phyloP scores from a whole-genome alignment of 106 monocot species.

The Xerophyta viscosa region DNA sequence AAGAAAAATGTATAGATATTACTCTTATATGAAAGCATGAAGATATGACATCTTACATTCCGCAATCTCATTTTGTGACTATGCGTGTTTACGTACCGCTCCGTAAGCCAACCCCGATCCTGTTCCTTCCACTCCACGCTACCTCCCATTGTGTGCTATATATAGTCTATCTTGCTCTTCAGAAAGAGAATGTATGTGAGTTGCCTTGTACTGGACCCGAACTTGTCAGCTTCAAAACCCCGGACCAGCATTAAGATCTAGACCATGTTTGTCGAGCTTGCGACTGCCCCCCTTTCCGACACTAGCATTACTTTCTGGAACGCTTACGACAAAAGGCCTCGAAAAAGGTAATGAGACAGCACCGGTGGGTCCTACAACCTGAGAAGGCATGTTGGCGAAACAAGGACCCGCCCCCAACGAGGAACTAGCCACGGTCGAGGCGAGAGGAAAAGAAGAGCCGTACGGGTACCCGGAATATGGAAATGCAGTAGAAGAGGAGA shows the following conservation, averaged over 20 bases:
- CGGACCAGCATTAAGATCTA: constrained; percentile 84
- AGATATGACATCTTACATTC: too few relatives aligned
- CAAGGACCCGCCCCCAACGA: constrained; percentile 26
- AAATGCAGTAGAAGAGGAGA: constrained; percentile 45
- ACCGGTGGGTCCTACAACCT: constrained; percentile 27
- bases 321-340: constrained; percentile 48
- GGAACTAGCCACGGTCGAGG: constrained; percentile 36
- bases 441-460: constrained; percentile 47
- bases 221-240: constrained; percentile 27
- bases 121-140: constrained; percentile 15
- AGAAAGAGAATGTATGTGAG: constrained; percentile 35
- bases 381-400: constrained; percentile 38
- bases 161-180: constrained; percentile 65
- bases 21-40: too few relatives aligned
- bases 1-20: too few relatives aligned
- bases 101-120: constrained; percentile 38
- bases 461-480: constrained; percentile 63
- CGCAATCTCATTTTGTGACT: too few relatives aligned
- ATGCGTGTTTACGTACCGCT: too few relatives aligned
- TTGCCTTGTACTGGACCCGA: constrained; percentile 30
- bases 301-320: constrained; percentile 44
- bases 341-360: constrained; percentile 27
- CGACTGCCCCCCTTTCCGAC: constrained; percentile 39
- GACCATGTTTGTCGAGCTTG: constrained; percentile 45
- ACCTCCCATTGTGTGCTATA: constrained; percentile 36